Evolutionary conservation across 129 eudicot species (phyloP), one percentile per base, ranked within the genome.

Genomic region (Flaveria bidentis): DNA sequence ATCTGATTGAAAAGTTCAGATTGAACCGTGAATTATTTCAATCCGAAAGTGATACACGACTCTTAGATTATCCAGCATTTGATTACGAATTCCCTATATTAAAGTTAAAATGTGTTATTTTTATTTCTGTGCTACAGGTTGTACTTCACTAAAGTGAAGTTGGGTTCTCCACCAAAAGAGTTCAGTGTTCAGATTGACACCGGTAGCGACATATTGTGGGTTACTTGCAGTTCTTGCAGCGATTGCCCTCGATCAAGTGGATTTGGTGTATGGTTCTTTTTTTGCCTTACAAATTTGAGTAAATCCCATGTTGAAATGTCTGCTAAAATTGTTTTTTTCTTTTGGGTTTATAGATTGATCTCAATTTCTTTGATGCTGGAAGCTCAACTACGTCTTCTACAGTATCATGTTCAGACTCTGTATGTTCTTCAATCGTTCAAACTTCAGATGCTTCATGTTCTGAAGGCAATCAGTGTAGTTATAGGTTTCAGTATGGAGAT

Each of bases 111-210:
- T 71, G 23, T 78, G 49, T 22, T 58, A 2, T 78, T 6, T 1
- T 58, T 22, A 42, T 4, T 23, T 14, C 20, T 72, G 46, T 74
- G 73, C 49, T 82, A 2, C 69, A 94, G 98, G 84, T 80, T 94
- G 76, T 94, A 94, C 67, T 94, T 68, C 74, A 94, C 98, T 26
- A 94, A 84, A 85, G 90, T 94, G 74, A 91, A 75, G 67, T 76
- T 94, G 86, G 98, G 98, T 64, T 85, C 97, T 68, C 98, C 97
- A 60, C 97, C 98, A 18, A 86, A 76, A 71, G 98, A 91, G 73
- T 94, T 84, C 82, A 91, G 78, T 67, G 98, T 91, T 82, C 98
- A 93, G 78, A 93, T 93, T 23, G 98, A 93, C 77, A 93, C 98
- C 1, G 98, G 98, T 74, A 93, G 98, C 75, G 98, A 94, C 66